phyloP scores from a whole-genome alignment of 179 eudicot genomes.

The Camellia oleifera region DNA sequence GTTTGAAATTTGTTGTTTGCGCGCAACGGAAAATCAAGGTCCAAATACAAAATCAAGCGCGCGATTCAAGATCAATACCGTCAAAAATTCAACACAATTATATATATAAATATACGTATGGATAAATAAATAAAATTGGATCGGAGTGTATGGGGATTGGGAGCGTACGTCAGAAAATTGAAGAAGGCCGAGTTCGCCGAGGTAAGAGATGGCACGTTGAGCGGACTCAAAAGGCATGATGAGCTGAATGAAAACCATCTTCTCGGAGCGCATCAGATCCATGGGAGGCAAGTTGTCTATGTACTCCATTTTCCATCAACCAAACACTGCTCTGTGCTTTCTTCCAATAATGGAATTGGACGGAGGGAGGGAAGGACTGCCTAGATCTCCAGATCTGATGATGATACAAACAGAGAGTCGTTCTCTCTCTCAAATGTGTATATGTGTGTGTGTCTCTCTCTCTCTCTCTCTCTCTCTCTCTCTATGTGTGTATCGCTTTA shows the following conservation, averaged over 20 bases:
- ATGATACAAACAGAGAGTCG: neutral
- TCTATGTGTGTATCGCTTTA: neutral
- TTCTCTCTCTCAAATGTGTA: neutral
- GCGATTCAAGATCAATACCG: neutral
- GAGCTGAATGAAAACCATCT: slow-evolving; percentile 76
- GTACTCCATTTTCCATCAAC: slow-evolving; percentile 68
- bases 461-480: neutral
- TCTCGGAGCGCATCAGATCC: slow-evolving; percentile 98
- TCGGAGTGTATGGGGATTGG: neutral
- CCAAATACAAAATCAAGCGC: neutral
- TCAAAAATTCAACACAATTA: neutral
- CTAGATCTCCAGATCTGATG: slow-evolving; percentile 19
- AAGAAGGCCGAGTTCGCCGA: slow-evolving; percentile 88
- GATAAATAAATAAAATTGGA: neutral
- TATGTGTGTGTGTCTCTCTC: neutral
- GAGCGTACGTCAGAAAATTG: slow-evolving; percentile 77
- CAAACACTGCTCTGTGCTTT: neutral
- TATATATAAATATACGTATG: too few species aligned
- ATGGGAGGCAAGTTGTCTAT: slow-evolving; percentile 63
- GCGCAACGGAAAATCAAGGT: too few species aligned
- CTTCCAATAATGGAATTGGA: neutral
- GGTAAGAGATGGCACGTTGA: slow-evolving; percentile 85
- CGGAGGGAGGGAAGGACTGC: neutral
- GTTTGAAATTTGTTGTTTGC: too few species aligned
- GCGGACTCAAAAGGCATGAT: slow-evolving; percentile 91